Percentiles rank a stretch among this genome's conserved stretches.
These are phyloP conservation scores for Abrus precatorius DNA, from an alignment of 306 rosid genomes.

Conservation along the genomic window DNA sequence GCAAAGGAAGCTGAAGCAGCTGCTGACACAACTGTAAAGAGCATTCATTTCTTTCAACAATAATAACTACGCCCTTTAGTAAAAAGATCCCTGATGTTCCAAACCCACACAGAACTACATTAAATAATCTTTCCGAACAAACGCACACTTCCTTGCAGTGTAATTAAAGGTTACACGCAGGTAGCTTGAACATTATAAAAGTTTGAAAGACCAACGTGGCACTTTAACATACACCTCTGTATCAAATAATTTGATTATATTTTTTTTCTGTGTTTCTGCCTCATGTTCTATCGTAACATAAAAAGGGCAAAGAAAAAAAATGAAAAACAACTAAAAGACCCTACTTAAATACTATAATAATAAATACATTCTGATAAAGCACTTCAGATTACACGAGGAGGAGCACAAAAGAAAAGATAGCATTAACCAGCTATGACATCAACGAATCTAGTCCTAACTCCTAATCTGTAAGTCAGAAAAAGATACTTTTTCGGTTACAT, in stretches of 20 bases:
- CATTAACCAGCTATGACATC: slow-evolving; percentile 46
- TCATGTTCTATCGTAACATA: not conserved
- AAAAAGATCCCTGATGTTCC: slow-evolving; percentile 17
- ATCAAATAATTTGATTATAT: not conserved
- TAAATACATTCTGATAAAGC: slow-evolving; percentile 45
- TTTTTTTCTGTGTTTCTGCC: not conserved
- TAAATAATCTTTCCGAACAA: not conserved
- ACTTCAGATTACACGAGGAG: slow-evolving; percentile 43
- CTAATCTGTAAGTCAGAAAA: slow-evolving; percentile 36
- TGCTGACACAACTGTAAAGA: slow-evolving; percentile 38
- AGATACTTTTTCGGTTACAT: slow-evolving; percentile 39
- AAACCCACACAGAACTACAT: not conserved
- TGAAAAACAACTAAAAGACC: slow-evolving; percentile 11
- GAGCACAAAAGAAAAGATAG: slow-evolving; percentile 35
- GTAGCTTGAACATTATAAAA: not conserved
- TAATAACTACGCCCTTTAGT: slow-evolving; percentile 12
- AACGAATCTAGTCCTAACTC: slow-evolving; percentile 36
- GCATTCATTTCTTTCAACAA: slow-evolving; percentile 46
- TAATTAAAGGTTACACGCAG: slow-evolving; percentile 38
- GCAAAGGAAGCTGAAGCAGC: slow-evolving; percentile 12
- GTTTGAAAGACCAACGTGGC: not conserved
- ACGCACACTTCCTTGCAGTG: slow-evolving; percentile 32
- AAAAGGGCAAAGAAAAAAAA: not conserved
- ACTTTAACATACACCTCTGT: slow-evolving; percentile 4
- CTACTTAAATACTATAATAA: slow-evolving; percentile 33